Conservation (phyloP, 2,329 filamentous ascomycete genomes). For the Alternaria gansuensis region DNA sequence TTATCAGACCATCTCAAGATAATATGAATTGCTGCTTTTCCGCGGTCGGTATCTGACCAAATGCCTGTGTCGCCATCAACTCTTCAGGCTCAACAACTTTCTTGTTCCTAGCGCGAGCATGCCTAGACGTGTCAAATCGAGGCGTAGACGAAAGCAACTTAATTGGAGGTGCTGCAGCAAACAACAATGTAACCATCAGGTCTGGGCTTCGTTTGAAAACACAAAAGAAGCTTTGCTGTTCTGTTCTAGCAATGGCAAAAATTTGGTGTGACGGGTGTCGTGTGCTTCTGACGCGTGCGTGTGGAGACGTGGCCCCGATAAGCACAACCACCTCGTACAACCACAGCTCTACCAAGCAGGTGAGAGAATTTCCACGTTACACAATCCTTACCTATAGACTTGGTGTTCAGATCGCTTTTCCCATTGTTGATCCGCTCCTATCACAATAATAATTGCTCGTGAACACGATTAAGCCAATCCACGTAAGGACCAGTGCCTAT, state of each 20-base stretch:
- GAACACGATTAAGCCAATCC: conserved; percentile 30
- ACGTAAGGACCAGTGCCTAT: conserved; percentile 31
- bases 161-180: conserved; percentile 1
- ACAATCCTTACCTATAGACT: background rate
- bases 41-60: conserved; percentile 43
- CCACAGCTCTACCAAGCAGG: conserved; percentile 1
- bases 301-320: conserved; percentile 18
- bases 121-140: conserved; percentile 13
- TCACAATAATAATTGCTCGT: conserved; percentile 17
- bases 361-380: background rate
- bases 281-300: conserved; percentile 1
- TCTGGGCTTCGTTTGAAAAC: background rate
- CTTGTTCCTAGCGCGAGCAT: conserved; percentile 11
- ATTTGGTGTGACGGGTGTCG: conserved; percentile 1
- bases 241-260: conserved; percentile 1
- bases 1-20: conserved; percentile 44
- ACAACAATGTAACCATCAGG: conserved; percentile 1
- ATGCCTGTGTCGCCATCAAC: conserved; percentile 31
- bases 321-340: conserved; percentile 2
- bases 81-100: conserved; percentile 4
- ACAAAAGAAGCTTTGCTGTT: conserved; percentile 10
- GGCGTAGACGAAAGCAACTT: conserved; percentile 14
- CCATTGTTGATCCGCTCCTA: conserved; percentile 17
- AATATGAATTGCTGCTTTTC: conserved; percentile 43
- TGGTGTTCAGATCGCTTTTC: conserved; percentile 1